Evolutionary conservation across 2,329 filamentous ascomycete species (phyloP), one percentile per base, ranked within the genome.

Genomic region (Mollisiaceae sp.): DNA sequence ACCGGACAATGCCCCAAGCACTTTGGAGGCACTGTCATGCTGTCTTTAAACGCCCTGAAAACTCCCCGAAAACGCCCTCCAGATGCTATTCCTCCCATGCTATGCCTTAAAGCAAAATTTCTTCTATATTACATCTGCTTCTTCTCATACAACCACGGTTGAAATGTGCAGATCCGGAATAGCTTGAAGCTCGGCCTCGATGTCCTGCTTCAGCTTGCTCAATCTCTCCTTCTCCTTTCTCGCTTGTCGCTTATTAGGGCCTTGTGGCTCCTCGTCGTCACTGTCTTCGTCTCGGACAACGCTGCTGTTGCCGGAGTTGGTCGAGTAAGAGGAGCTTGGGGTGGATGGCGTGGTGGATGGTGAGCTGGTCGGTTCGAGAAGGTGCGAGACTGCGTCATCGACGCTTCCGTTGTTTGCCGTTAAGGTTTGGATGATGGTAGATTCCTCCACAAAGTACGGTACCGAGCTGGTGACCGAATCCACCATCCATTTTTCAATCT

Each of bases 331-430:
- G 24, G 52, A 20, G 38, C 15, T 15, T 12, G 61, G 61, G 5
- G 54, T 58, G 24, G 58, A 58, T 12, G 62, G 62, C 22, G 52
- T 66, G 24, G 59, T 57, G 65, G 62, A 22, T n/a, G 32, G 32
- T 6, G 55, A 38, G n/a, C 8, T 55, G 73, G 69, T 77, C 79
- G 57, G 75, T 76, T 84, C 84, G 20, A 88, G 74, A 20, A 72
- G 39, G 55, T 80, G 82, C 14, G 79, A 79, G 50, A 87, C 84
- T 8, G 85, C 83, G 35, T 78, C 75, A 69, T 86, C 79, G 54
- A 88, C 79, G 69, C 85, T 82, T 50, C 85, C 84, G 59, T 82
- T 89, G 87, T 73, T 89, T 83, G 82, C 80, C 70, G 84, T 79
- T 38, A 88, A 78, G 66, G 82, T 80, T 68, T 82, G 79, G 58